phyloP scores from a whole-genome alignment of 768 basidiomycete genomes.

The Hortiboletus campestris region DNA sequence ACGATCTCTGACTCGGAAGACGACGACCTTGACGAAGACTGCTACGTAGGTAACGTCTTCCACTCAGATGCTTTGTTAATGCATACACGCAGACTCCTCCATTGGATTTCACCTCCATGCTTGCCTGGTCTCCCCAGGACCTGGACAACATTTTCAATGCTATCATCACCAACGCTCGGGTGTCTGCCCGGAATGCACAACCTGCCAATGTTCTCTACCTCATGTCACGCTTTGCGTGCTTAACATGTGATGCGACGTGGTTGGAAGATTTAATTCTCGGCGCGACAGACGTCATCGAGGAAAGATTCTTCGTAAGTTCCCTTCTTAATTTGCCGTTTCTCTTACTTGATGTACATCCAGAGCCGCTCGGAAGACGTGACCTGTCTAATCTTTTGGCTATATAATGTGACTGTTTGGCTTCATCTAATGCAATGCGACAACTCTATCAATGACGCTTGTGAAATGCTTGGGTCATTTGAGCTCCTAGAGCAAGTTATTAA shows the following conservation, averaged over 20 bases:
- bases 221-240: conserved; percentile 88
- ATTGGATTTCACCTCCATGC: conserved; percentile 80
- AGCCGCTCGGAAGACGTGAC: conserved; percentile 81
- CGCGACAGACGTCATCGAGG: conserved; percentile 90
- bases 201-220: conserved; percentile 93
- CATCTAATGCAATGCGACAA: conserved; percentile 88
- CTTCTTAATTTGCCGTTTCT: conserved; percentile 1
- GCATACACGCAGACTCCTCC: conserved; percentile 57
- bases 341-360: conserved; percentile 40
- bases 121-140: conserved; percentile 84
- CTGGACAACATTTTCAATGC: conserved; percentile 79
- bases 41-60: conserved; percentile 40
- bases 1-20: conserved; percentile 47
- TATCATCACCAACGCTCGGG: conserved; percentile 72
- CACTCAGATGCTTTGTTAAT: conserved; percentile 2
- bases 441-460: conserved; percentile 74
- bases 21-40: conserved; percentile 47
- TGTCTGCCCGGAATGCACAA: conserved; percentile 69
- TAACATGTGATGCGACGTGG: conserved; percentile 89
- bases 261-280: conserved; percentile 90
- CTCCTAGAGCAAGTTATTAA: conserved; percentile 92
- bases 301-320: conserved; percentile 80
- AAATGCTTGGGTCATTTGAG: conserved; percentile 78
- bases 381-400: conserved; percentile 89
- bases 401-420: conserved; percentile 87